Percentiles rank a stretch among this genome's conserved stretches.
phyloP scores from a whole-genome alignment of 2,329 filamentous ascomycete species.

The Chaetomium sp. region DNA sequence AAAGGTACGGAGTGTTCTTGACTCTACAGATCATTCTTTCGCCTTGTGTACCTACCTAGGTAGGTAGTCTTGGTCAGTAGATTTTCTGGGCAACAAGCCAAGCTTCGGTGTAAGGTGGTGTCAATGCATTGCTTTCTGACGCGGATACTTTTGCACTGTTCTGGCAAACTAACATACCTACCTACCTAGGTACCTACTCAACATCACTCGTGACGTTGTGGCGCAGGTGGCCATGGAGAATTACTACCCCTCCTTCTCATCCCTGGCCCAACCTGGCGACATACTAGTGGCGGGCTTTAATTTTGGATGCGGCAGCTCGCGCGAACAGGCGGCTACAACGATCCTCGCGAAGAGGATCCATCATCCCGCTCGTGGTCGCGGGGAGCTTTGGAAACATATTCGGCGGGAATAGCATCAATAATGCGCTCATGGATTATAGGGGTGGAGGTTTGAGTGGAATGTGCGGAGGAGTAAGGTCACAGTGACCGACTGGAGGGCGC shows the following conservation, averaged over 20 bases:
- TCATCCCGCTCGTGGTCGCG: conserved; percentile 77
- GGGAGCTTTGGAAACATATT: conserved; percentile 88
- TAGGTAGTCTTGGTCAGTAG: too few relatives aligned
- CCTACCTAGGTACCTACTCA: too few relatives aligned
- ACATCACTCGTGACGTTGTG: conserved; percentile 76
- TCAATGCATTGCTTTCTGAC: too few relatives aligned
- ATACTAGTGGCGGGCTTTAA: conserved; percentile 86
- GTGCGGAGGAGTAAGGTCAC: conserved; percentile 69
- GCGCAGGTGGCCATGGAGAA: conserved; percentile 91
- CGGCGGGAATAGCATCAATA: conserved; percentile 76
- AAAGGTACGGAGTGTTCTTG: too few relatives aligned
- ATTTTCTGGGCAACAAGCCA: too few relatives aligned
- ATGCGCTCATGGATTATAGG: conserved; percentile 73
- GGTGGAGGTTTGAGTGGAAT: conserved; percentile 85
- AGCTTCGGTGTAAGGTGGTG: too few relatives aligned
- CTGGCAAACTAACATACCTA: too few relatives aligned
- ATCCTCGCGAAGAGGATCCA: conserved; percentile 79
- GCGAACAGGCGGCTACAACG: conserved; percentile 88
- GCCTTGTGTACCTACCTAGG: too few relatives aligned
- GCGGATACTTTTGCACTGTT: too few relatives aligned
- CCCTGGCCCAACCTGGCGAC: conserved; percentile 67
- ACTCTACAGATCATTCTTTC: too few relatives aligned
- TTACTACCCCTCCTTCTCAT: conserved; percentile 75
- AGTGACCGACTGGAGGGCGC: conserved; percentile 72
- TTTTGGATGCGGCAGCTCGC: conserved; percentile 79